A percentile compares a stretch with the other conserved stretches of the same genome.
These are phyloP conservation scores for Botrytis pseudocinerea DNA, from an alignment of 2,329 filamentous ascomycete genomes.

Conservation along the genomic window DNA sequence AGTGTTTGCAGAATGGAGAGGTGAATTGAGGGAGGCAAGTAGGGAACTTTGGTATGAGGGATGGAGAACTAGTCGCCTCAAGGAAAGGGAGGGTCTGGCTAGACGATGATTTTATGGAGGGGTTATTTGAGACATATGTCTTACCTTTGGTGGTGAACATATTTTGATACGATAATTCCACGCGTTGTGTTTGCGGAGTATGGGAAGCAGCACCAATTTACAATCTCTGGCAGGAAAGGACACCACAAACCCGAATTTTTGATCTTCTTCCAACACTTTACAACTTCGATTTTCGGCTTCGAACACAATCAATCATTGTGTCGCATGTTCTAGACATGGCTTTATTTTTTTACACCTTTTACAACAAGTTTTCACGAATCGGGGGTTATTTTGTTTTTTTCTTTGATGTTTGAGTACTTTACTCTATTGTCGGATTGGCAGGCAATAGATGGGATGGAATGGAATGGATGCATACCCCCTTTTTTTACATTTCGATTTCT, in stretches of 20 bases:
- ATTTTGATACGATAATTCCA: neutral
- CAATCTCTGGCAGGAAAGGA: neutral
- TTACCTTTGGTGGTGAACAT: slow-evolving; percentile 1
- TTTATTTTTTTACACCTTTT: slow-evolving; percentile 9
- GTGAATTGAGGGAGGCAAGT: slow-evolving; percentile 85
- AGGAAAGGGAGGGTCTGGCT: slow-evolving; percentile 35
- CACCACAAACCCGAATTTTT: neutral
- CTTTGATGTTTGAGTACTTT: slow-evolving; percentile 14
- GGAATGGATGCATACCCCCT: slow-evolving; percentile 16
- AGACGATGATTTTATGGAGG: slow-evolving; percentile 32
- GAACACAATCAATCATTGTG: neutral
- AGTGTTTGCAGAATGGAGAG: slow-evolving; percentile 91
- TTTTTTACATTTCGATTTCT: slow-evolving; percentile 4
- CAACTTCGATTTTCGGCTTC: neutral
- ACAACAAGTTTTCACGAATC: neutral
- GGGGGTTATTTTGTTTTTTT: neutral
- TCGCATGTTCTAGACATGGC: neutral
- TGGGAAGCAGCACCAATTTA: neutral
- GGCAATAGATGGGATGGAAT: slow-evolving; percentile 4
- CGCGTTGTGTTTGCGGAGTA: neutral
- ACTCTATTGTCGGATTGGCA: neutral
- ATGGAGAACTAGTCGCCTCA: slow-evolving; percentile 75
- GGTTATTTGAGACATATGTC: slow-evolving; percentile 14
- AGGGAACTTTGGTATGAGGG: slow-evolving; percentile 93
- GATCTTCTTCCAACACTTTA: slow-evolving; percentile 1